Percentiles rank a stretch among this genome's conserved stretches.
phyloP scores from a whole-genome alignment of 805 yeast genomes.

The Saturnispora bothae region DNA sequence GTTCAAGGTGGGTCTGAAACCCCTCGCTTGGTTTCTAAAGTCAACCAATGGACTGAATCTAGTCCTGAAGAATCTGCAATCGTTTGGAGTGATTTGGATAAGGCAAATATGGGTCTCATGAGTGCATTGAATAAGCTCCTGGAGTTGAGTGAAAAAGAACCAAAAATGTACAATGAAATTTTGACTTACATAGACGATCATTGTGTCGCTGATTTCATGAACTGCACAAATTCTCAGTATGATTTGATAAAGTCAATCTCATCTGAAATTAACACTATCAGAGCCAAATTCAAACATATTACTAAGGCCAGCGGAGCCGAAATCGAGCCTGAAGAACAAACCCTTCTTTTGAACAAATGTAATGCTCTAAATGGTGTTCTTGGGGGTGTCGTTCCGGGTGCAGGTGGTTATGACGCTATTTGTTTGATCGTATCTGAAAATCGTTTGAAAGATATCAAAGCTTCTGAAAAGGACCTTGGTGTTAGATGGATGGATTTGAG shows the following conservation, averaged over 20 bases:
- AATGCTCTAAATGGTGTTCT: slow-evolving; percentile 57
- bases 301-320: slow-evolving; percentile 66
- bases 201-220: slow-evolving; percentile 7
- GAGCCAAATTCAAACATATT: slow-evolving; percentile 48
- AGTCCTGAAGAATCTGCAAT: slow-evolving; percentile 39
- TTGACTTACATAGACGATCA: slow-evolving; percentile 16
- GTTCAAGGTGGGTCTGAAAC: slow-evolving; percentile 89
- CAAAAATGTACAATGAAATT: slow-evolving; percentile 27
- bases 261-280: slow-evolving; percentile 36
- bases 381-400: slow-evolving; percentile 98
- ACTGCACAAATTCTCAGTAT: slow-evolving; percentile 12
- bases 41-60: slow-evolving; percentile 54
- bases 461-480: slow-evolving; percentile 13
- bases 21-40: slow-evolving; percentile 75
- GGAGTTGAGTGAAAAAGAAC: slow-evolving; percentile 21
- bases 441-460: slow-evolving; percentile 17
- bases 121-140: slow-evolving; percentile 34
- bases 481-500: slow-evolving; percentile 62
- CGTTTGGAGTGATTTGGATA: slow-evolving; percentile 47
- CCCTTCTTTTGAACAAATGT: slow-evolving; percentile 52
- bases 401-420: slow-evolving; percentile 95
- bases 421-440: slow-evolving; percentile 47
- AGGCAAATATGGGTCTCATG: slow-evolving; percentile 50
- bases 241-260: slow-evolving; percentile 25
- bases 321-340: slow-evolving; percentile 79